Base-by-base conservation (phyloP, 2,329 filamentous ascomycete species). In the Arthrobotrys entomopaga region DNA sequence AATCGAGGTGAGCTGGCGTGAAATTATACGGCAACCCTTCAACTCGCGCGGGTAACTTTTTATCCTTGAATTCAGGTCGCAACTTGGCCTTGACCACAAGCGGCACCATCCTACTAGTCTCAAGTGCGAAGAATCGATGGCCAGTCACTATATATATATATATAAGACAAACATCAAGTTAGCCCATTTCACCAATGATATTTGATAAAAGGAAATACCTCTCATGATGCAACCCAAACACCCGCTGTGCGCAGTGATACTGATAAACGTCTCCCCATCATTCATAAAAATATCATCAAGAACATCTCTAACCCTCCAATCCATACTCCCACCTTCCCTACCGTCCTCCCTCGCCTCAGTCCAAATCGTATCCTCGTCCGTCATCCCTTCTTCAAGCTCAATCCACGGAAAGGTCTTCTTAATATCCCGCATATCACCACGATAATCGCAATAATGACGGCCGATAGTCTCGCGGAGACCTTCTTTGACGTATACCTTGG, bases 41-140 rank as follows among this genome's bases (percentile, higher is more conserved):
- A 16, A 73, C 56, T 16, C 29, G 43, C 8, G 29, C 40, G 0
- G 69, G 69, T 0, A 73, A n/a, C 20, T 66, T 66, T 10, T 16
- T 61, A 26, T 63, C 69, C 34, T 66, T 73, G 29, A 66, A 66
- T 29, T 73, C 61, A 3, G 69, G 69, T 29, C 46, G 48, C 7
- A 73, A 19, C 56, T 75, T 65, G 22, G 71, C 88, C 80, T 86
- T 87, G 38, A 91, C 86, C 0, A 91, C 83, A 1, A 90, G 87
- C 0, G 89, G 89, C 26, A 91, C 89, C 6, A 89, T 85, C 67
- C 88, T 86, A 7, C 90, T 89, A 0, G 90, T 92, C n/a, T 83
- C 83, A 11, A 91, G 82, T 1, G 82, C 80, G 79, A 91, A 91
- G 1, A 81, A 75, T 20, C 85, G 84, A 78, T 91, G 89, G 63